Conservation (phyloP, 169 alveolate species). For the Cryptosporidium bovis region DNA sequence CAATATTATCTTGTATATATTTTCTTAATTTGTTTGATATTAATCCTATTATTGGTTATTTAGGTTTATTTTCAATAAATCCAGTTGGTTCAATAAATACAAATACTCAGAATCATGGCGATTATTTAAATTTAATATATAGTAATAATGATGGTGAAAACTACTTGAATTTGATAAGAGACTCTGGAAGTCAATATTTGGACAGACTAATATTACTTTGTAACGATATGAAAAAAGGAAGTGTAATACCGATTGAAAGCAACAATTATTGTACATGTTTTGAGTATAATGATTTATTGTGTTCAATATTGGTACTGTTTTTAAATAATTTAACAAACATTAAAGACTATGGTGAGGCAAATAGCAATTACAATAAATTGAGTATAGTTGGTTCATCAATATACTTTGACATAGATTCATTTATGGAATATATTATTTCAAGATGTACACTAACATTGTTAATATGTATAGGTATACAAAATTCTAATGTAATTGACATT, state of each 20-base stretch:
- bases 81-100: not conserved
- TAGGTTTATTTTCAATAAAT: constrained; percentile 16
- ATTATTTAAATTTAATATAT: not conserved
- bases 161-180: not conserved
- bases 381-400: constrained; percentile 10
- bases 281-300: constrained; percentile 52
- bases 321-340: constrained; percentile 3
- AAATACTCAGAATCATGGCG: constrained; percentile 7
- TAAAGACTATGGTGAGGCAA: not conserved
- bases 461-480: constrained; percentile 39
- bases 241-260: not conserved
- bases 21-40: constrained; percentile 16
- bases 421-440: constrained; percentile 40
- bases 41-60: constrained; percentile 42
- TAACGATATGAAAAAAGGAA: not conserved
- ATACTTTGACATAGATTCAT: constrained; percentile 5
- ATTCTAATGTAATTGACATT: not conserved
- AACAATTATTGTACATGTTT: constrained; percentile 30
- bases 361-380: not conserved
- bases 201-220: not conserved
- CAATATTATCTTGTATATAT: constrained; percentile 35
- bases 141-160: not conserved
- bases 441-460: constrained; percentile 39
- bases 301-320: constrained; percentile 10
- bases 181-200: not conserved